Base-by-base conservation (phyloP, 2,329 filamentous ascomycete genomes). In the Colletotrichum magnum region DNA sequence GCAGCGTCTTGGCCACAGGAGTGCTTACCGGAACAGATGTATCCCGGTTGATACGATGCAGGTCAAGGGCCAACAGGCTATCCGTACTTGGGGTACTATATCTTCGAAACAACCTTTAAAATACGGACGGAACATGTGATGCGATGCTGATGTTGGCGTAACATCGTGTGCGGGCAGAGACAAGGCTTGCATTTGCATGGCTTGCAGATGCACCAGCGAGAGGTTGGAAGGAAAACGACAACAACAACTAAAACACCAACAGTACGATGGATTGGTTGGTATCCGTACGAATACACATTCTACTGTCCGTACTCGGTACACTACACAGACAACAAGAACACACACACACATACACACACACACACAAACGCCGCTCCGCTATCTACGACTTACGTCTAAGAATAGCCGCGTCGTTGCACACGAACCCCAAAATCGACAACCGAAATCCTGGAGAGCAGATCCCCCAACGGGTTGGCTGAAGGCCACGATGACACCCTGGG, bases 371-470 rank as follows among this genome's bases (percentile, higher is more conserved):
- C 48, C 50, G 60, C 56, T 54, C 58, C 62, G 54, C 62, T 58
- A 24, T 36, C 32, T 36, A 36, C 39, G 39, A 68, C 68, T 68
- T 36, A 36, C 39, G 39, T 70, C 68, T 68, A 70, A 68, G 57
- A 67, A 68, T 68, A 70, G 68, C 64, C 52, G 68, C 47, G 64
- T 12, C 58, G 59, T 48, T 57, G 67, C 68, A 68, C 52, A 54
- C 52, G 58, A 62, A 60, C 50, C 62, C 56, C 56, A 58, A 54
- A 68, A 63, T 70, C 64, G 39, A 63, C 57, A 62, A 62, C 64
- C 63, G 68, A 68, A 63, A 68, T 68, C 68, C 68, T 70, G 68
- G 68, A 70, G 63, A 68, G 64, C 58, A 70, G 68, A 70, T 70
- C 64, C 68, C 67, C 52, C 51, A 43, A 52, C 52, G 52, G 64